Evolutionary conservation across 2,329 filamentous ascomycete species (phyloP), one percentile per base, ranked within the genome.

Genomic region (Escovopsis weberi): DNA sequence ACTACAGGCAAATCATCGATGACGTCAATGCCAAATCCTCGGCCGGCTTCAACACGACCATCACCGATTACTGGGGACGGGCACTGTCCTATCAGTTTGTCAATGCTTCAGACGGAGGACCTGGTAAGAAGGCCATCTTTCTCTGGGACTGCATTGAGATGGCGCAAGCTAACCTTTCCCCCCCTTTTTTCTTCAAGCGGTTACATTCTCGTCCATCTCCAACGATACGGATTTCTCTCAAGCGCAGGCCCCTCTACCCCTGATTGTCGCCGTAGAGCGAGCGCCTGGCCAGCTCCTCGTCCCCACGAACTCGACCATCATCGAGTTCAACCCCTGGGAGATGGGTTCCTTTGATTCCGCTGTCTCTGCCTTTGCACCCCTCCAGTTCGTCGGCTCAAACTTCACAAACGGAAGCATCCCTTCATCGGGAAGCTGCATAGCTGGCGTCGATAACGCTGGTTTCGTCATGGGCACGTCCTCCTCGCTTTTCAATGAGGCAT

Each of bases 381-480:
- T 82, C 5, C 64, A 77, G 47, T 88, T 80, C 49, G 59, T 88
- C 2, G 85, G 85, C 2, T 84, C 83, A 2, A 78, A 78, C 49
- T 87, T 89, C 58, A 71, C 67, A 34, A 67, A 63, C 6, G 85
- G 85, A 18, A 54, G 57, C 7, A 59, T 91, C 18, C 63, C 72
- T 0, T 56, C 65, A 10, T 58, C 68, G 43, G 70, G 73, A 37
- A 57, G 63, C 26, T 94, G 88, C 55, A 71, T 93, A 12, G 68
- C 72, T 7, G 88, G 88, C 1, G 87, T 87, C 48, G 88, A 94
- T 61, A 87, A 87, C 52, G 74, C 74, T 23, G 85, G 85, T 6
- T 94, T 75, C 55, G 67, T 94, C 26, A 86, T 94, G 76, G 87
- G 87, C 40, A 94, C 87, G 0, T 86, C 81, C 19, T 85, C 80